Base-by-base conservation (phyloP, 257 asterid genomes). In the Verbena officinalis region DNA sequence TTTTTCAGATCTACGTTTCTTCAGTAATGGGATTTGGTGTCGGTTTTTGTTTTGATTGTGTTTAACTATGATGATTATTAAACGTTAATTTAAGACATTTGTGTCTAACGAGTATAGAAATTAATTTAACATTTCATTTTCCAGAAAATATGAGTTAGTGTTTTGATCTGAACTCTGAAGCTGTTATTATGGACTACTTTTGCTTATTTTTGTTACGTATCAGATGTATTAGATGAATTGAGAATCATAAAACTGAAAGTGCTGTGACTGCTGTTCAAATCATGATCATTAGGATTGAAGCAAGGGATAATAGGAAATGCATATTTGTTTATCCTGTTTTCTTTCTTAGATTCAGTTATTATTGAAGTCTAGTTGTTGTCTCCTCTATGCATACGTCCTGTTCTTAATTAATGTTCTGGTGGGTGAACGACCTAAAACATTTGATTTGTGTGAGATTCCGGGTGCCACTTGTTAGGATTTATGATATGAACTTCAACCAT, bases 1-100 rank as follows among this genome's bases (percentile, higher is more conserved):
- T 34, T 23, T 45, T 44, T 55, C 15, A 51, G 70, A 64, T 68
- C 58, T 72, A 54, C 55, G 23, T 30, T 51, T 36, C 50, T 63
- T 33, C 4, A 21, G 49, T 33, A 16, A 15, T 24, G 20, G 16
- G 21, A 34, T 68, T 34, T 12, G 4, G 10, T 15, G 40, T 22
- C 39, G 10, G 14, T 59, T 55, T 55, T 20, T 55, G 16, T 12
- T 55, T 53, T 13, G 1, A 30, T 39, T 10, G 33, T 16, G 22
- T 46, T 22, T 11, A 48, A 19, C n/a, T 31, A 20, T 44, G 11
- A n/a, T 17, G 48, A 8, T 10, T 13, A 12, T 21, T 22, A 15
- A 21, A 43, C 15, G 70, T 52, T 14, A 59, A 12, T 24, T 7
- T 30, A 8, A 44, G 3, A 5, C 4, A 60, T 40, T 2, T 40